phyloP scores from a whole-genome alignment of 306 rosid species.

The Hylodesmum podocarpum region DNA sequence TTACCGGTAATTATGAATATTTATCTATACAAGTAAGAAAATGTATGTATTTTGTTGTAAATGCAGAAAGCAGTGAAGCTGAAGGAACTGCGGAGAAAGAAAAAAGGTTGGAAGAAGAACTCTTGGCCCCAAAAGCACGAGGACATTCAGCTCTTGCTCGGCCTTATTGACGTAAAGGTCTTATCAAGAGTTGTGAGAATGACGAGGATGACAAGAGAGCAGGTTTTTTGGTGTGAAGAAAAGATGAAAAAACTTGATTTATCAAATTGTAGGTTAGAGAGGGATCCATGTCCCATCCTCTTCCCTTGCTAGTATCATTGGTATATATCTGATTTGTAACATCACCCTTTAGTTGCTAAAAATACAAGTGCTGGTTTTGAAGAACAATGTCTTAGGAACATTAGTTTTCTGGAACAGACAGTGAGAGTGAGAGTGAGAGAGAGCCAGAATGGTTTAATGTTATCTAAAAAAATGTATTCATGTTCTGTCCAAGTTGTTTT shows the following conservation, averaged over 20 bases:
- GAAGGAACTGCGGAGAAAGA: slow-evolving; percentile 69
- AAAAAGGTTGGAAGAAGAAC: slow-evolving; percentile 71
- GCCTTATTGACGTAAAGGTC: slow-evolving; percentile 67
- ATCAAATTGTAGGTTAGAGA: slow-evolving; percentile 58
- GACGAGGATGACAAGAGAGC: slow-evolving; percentile 68
- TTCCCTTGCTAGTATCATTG: slow-evolving; percentile 67
- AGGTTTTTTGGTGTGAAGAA: slow-evolving; percentile 91
- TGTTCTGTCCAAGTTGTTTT: slow-evolving; percentile 18
- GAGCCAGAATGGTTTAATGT: background rate
- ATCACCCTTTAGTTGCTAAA: background rate
- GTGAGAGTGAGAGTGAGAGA: background rate
- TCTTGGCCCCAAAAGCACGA: slow-evolving; percentile 70
- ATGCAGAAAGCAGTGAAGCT: slow-evolving; percentile 77
- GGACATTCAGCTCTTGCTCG: slow-evolving; percentile 72
- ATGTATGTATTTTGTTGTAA: background rate
- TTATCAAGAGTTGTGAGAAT: slow-evolving; percentile 70
- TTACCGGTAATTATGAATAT: background rate
- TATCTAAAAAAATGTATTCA: slow-evolving; percentile 12
- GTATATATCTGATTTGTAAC: slow-evolving; percentile 1
- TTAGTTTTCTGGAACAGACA: background rate
- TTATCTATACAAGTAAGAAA: background rate
- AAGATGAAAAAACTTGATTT: slow-evolving; percentile 81
- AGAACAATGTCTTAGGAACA: slow-evolving; percentile 4
- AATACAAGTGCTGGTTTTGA: background rate
- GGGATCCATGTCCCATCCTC: slow-evolving; percentile 82